Evolutionary conservation across 176 grass and related monocot species (phyloP).

Genomic region (Aegilops tauschii): DNA sequence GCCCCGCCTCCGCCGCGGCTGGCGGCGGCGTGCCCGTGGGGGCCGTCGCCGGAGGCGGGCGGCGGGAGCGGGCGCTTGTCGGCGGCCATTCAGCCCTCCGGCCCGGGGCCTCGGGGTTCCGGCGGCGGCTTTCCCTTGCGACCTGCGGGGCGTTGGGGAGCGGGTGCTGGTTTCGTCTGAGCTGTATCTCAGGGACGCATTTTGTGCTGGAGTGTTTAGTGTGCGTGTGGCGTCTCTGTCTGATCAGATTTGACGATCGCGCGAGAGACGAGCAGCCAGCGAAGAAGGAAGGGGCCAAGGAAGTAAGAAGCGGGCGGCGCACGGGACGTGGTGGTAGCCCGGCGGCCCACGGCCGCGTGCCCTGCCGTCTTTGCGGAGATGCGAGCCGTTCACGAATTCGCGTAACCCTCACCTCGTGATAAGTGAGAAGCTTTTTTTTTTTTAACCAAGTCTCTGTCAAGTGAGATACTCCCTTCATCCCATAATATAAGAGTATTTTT

Average conservation of each 20-base stretch:
- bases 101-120: not conserved
- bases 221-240: not conserved
- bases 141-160: not conserved
- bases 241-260: conserved; percentile 21
- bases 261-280: not conserved
- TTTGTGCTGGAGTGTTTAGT: conserved; percentile 2
- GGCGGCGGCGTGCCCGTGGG: conserved; percentile 1
- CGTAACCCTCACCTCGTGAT: no score
- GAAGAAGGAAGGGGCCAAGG: not conserved
- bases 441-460: no score
- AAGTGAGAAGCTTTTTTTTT: no score
- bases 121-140: conserved; percentile 6
- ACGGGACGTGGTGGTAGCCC: not conserved
- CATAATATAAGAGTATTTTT: no score
- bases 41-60: conserved; percentile 7
- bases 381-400: no score
- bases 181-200: not conserved
- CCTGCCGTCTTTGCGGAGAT: not conserved
- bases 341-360: not conserved
- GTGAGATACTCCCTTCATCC: no score
- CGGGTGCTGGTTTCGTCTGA: conserved; percentile 20
- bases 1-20: not conserved
- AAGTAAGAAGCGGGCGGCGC: not conserved
- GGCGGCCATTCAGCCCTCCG: conserved; percentile 27
- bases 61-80: conserved; percentile 32